A percentile compares a stretch with the other conserved stretches of the same genome.
These are phyloP conservation scores for Candida fluviatilis DNA, from an alignment of 805 yeast genomes.

Conservation along the genomic window DNA sequence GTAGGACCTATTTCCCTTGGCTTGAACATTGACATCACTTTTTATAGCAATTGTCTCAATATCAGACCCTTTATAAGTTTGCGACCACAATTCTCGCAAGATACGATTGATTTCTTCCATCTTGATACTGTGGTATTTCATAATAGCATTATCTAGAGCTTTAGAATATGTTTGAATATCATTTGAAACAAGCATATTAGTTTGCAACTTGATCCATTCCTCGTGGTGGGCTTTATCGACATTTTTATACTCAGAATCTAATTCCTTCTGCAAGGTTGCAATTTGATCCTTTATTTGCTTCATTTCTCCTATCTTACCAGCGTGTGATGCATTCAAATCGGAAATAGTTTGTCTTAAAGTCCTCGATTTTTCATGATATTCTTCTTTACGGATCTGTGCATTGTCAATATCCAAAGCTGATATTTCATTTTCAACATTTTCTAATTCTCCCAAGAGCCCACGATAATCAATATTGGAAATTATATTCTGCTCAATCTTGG, in stretches of 20 bases:
- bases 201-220: conserved; percentile 73
- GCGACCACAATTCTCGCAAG: conserved; percentile 88
- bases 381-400: conserved; percentile 58
- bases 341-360: conserved; percentile 49
- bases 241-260: conserved; percentile 65
- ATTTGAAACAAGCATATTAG: conserved; percentile 69
- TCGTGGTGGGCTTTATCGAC: conserved; percentile 59
- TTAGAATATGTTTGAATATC: conserved; percentile 79
- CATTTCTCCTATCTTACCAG: conserved; percentile 81
- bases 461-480: conserved; percentile 61
- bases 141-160: conserved; percentile 88
- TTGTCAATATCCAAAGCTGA: conserved; percentile 44
- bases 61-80: conserved; percentile 92
- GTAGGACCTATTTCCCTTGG: conserved; percentile 61
- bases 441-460: conserved; percentile 36
- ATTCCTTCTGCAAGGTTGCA: conserved; percentile 49
- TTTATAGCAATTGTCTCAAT: conserved; percentile 84
- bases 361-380: conserved; percentile 56
- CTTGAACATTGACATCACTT: conserved; percentile 62
- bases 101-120: conserved; percentile 91
- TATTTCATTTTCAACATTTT: conserved; percentile 35
- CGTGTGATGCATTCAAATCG: conserved; percentile 55
- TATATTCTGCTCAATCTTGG: conserved; percentile 58
- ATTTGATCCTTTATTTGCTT: conserved; percentile 78
- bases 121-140: conserved; percentile 85